phyloP scores from a whole-genome alignment of 257 asterid species.

The Fraxinus excelsior region DNA sequence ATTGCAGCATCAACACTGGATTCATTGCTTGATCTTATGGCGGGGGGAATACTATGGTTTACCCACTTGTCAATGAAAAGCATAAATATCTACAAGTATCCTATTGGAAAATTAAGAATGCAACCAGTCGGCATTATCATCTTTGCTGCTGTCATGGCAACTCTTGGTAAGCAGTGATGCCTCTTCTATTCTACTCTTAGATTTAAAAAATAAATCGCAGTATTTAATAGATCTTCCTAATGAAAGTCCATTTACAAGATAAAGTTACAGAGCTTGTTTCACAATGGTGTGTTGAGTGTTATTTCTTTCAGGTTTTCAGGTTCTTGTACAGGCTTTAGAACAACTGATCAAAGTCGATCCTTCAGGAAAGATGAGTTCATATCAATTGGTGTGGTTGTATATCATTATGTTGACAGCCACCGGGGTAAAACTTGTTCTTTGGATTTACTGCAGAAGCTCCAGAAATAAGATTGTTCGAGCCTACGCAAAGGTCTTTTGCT shows the following conservation, averaged over 20 bases:
- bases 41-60: conserved; percentile 71
- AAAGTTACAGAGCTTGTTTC: not conserved
- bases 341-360: conserved; percentile 40
- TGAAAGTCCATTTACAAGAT: no score
- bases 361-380: conserved; percentile 36
- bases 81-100: conserved; percentile 71
- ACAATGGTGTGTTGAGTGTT: not conserved
- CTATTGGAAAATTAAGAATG: conserved; percentile 67
- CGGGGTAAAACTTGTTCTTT: conserved; percentile 50
- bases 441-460: conserved; percentile 63
- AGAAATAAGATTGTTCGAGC: conserved; percentile 68
- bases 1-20: conserved; percentile 75
- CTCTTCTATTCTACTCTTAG: not conserved
- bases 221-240: no score
- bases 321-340: conserved; percentile 49
- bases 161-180: conserved; percentile 48
- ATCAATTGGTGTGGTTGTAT: conserved; percentile 55
- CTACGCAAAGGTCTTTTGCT: conserved; percentile 51
- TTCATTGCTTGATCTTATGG: conserved; percentile 73
- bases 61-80: conserved; percentile 73
- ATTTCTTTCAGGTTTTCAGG: conserved; percentile 52
- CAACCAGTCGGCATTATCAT: conserved; percentile 80
- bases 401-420: conserved; percentile 65
- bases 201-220: not conserved
- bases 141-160: conserved; percentile 76